These are phyloP conservation scores for Podila verticillata DNA, from an alignment of 192 early-diverging fungal species.

Conservation along the genomic window DNA sequence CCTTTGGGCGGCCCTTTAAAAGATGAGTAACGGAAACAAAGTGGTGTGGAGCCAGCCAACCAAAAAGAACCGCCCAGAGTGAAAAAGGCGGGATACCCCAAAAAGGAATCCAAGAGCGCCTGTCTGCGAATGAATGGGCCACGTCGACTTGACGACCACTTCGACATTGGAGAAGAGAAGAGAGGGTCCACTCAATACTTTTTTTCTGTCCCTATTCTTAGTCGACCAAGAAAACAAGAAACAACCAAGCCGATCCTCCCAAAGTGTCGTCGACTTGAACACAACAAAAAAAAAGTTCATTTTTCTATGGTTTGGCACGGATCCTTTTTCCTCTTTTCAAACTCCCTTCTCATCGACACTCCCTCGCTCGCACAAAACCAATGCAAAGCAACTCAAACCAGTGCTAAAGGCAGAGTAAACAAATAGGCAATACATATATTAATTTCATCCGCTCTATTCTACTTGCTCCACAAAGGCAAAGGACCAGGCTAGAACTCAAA, in stretches of 20 bases:
- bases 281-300: conserved; percentile 3
- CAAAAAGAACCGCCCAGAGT: background rate
- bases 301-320: conserved; percentile 16
- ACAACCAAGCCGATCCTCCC: no score
- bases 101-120: conserved; percentile 14
- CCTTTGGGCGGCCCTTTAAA: no score
- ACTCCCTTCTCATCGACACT: conserved; percentile 4
- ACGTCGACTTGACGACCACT: background rate
- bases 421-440: background rate
- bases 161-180: background rate
- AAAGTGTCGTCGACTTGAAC: no score
- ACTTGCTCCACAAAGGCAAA: no score
- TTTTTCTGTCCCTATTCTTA: background rate
- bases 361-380: no score
- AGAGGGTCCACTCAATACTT: background rate
- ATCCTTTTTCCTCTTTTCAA: conserved; percentile 17
- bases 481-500: no score
- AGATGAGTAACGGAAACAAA: no score
- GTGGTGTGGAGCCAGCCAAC: no score
- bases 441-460: no score
- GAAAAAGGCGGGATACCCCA: conserved; percentile 33
- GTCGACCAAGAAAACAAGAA: conserved; percentile 7
- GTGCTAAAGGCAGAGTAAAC: background rate
- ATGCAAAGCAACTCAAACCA: background rate
- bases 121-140: background rate